These are phyloP conservation scores for Marasmius oreades DNA, from an alignment of 1,284 basidiomycete genomes.

Conservation along the genomic window DNA sequence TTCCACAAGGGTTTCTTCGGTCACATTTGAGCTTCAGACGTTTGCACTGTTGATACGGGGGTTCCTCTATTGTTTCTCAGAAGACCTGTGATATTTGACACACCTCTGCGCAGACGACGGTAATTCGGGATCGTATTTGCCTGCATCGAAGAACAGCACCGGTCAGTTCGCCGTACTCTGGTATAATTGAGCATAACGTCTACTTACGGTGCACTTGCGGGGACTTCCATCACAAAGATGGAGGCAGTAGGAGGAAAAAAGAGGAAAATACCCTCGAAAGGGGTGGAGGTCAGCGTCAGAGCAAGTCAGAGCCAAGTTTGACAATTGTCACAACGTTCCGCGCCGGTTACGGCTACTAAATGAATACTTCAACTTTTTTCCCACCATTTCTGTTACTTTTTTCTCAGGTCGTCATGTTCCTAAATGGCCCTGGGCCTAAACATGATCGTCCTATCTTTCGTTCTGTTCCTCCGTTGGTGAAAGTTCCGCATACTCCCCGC, in stretches of 20 bases:
- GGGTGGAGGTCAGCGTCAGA: conserved; percentile 4
- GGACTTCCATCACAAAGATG: neutral
- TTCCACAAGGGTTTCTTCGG: conserved; percentile 67
- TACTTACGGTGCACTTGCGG: neutral
- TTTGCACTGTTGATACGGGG: conserved; percentile 55
- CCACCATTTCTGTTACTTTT: neutral
- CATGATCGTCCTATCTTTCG: too few relatives aligned
- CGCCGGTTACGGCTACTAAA: neutral
- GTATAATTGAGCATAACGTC: neutral
- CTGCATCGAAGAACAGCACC: conserved; percentile 28
- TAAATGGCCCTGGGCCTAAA: too few relatives aligned
- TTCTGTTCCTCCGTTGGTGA: too few relatives aligned
- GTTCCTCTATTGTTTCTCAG: neutral
- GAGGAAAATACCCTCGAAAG: neutral
- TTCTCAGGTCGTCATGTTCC: neutral
- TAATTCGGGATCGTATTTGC: conserved; percentile 74
- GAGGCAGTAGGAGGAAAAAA: neutral
- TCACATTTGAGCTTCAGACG: conserved; percentile 81
- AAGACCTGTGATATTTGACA: conserved; percentile 19
- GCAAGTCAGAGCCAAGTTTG: neutral
- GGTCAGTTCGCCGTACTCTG: neutral
- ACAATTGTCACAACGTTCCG: neutral
- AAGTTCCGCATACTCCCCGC: too few relatives aligned
- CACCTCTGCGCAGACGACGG: conserved; percentile 80
- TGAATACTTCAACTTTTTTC: too few relatives aligned